A percentile compares a stretch with the other conserved stretches of the same genome.
These are phyloP conservation scores for Trichoderma erinaceum DNA, from an alignment of 495 filamentous ascomycete genomes.

Conservation along the genomic window DNA sequence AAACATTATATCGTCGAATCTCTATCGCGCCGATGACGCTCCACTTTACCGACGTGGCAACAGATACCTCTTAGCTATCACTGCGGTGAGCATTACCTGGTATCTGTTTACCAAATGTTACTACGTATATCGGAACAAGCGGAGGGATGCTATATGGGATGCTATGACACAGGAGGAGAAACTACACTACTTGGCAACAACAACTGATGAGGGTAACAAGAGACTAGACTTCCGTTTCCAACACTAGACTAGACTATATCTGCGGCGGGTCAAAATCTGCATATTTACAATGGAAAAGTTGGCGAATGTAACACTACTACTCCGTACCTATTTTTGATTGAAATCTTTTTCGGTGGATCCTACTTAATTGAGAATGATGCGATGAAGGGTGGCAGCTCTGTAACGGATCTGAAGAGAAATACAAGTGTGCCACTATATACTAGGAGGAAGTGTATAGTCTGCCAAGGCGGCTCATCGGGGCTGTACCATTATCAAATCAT, in stretches of 20 bases:
- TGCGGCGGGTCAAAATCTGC: too few species aligned
- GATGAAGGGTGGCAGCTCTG: too few species aligned
- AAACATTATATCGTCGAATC: constrained; percentile 46
- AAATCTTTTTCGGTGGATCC: too few species aligned
- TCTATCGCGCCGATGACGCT: constrained; percentile 51
- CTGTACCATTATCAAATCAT: too few species aligned
- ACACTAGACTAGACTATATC: constrained; percentile 17
- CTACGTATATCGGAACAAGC: constrained; percentile 36
- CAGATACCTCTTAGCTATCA: constrained; percentile 39
- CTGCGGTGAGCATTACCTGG: constrained; percentile 33
- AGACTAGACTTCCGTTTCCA: constrained; percentile 28
- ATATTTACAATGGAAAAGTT: too few species aligned
- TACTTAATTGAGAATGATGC: too few species aligned
- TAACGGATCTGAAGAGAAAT: too few species aligned
- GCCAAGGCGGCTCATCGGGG: too few species aligned
- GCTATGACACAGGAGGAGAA: constrained; percentile 34
- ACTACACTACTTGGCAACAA: constrained; percentile 26
- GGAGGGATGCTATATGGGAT: constrained; percentile 34
- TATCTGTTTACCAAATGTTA: constrained; percentile 35
- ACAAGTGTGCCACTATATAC: too few species aligned
- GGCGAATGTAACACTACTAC: too few species aligned
- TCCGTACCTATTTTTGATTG: too few species aligned
- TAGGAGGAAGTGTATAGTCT: too few species aligned
- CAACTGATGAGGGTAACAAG: constrained; percentile 28
- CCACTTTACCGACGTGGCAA: constrained; percentile 50